A percentile compares a stretch with the other conserved stretches of the same genome.
phyloP scores from a whole-genome alignment of 129 eudicot species.

The Cynara cardunculus region DNA sequence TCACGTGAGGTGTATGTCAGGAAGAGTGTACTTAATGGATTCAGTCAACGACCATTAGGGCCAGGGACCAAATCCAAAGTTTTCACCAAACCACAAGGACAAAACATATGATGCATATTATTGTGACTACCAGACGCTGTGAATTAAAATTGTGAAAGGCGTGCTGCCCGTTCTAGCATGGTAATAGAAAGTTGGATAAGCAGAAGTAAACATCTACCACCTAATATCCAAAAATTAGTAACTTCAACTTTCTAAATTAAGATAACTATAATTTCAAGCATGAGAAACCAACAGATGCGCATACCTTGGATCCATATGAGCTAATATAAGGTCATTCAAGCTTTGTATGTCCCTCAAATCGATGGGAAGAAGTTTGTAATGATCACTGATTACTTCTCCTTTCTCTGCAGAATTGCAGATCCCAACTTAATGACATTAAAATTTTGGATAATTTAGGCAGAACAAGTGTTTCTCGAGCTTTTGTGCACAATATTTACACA shows the following conservation, averaged over 20 bases:
- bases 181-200: background rate
- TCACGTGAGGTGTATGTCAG: background rate
- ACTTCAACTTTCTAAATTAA: background rate
- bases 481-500: background rate
- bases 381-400: conserved; percentile 81
- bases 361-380: conserved; percentile 86
- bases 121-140: background rate
- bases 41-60: background rate
- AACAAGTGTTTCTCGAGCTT: background rate
- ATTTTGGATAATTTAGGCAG: background rate
- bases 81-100: background rate
- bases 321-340: conserved; percentile 64
- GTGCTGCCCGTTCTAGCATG: background rate
- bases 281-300: conserved; percentile 20
- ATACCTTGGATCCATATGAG: conserved; percentile 90
- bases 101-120: background rate
- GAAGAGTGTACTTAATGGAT: background rate
- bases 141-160: background rate
- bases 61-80: background rate
- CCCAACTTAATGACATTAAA: conserved; percentile 3
- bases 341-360: conserved; percentile 81
- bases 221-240: background rate
- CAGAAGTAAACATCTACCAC: background rate
- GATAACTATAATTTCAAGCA: background rate
- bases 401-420: conserved; percentile 51